A percentile compares a stretch with the other conserved stretches of the same genome.
phyloP scores from a whole-genome alignment of 352 stramenopile species.

The Pythium aquatile region DNA sequence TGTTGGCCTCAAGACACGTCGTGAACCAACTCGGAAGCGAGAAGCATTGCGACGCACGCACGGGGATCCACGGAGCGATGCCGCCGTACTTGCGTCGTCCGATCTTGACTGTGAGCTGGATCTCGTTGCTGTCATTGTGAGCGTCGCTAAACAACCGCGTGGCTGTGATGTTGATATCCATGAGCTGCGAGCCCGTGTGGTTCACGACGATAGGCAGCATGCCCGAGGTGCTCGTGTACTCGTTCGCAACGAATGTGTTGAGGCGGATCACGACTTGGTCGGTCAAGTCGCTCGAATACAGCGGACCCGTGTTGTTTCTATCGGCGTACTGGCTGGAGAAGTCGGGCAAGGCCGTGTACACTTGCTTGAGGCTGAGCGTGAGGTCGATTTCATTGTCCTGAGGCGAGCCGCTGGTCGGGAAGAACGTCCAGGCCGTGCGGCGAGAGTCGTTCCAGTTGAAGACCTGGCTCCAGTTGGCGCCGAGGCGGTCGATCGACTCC shows the following conservation, averaged over 20 bases:
- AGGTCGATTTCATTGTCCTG: conserved; percentile 32
- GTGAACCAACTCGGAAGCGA: neutral
- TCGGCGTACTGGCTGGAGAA: conserved; percentile 12
- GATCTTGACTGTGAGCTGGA: conserved; percentile 18
- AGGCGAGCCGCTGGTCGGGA: conserved; percentile 8
- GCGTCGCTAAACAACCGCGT: conserved; percentile 19
- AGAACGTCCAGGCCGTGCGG: conserved; percentile 39
- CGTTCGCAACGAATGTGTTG: conserved; percentile 19
- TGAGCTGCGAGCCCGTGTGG: conserved; percentile 34
- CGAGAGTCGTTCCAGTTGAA: conserved; percentile 29
- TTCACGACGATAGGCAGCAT: conserved; percentile 41
- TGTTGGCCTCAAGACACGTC: neutral
- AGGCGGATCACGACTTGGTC: conserved; percentile 45
- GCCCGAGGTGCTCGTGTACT: conserved; percentile 9
- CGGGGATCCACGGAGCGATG: conserved; percentile 27
- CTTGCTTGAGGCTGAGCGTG: conserved; percentile 46
- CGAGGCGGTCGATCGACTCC: neutral
- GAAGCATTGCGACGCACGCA: neutral
- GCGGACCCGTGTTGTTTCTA: conserved; percentile 22
- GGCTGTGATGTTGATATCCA: conserved; percentile 34
- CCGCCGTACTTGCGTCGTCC: conserved; percentile 30
- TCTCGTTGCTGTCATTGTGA: conserved; percentile 23
- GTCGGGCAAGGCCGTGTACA: conserved; percentile 29
- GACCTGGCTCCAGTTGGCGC: conserved; percentile 1
- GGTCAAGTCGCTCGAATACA: conserved; percentile 28